Percentiles rank a stretch among this genome's conserved stretches.
Evolutionary conservation across 2,329 filamentous ascomycete species (phyloP).

Genomic region (Paracoccidioides brasiliensis): DNA sequence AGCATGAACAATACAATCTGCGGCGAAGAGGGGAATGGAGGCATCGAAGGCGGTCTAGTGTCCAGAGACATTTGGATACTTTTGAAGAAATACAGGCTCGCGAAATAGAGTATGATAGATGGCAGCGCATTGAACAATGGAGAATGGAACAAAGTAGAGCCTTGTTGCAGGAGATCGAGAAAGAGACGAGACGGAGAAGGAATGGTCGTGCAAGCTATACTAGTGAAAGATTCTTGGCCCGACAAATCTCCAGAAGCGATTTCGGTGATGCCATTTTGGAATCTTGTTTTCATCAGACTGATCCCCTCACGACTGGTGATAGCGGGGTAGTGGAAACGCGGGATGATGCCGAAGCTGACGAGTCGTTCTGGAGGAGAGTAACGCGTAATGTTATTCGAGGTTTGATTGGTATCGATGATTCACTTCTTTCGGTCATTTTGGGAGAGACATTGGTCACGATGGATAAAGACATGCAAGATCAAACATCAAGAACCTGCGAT

Average conservation of each 20-base stretch:
- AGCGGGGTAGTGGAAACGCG: conserved; percentile 36
- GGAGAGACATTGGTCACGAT: conserved; percentile 56
- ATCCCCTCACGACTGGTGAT: not conserved
- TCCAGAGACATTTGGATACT: conserved; percentile 44
- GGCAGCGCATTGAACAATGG: conserved; percentile 81
- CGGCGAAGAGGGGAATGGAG: conserved; percentile 41
- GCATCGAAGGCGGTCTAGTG: conserved; percentile 41
- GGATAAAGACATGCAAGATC: conserved; percentile 9
- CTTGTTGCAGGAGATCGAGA: conserved; percentile 77
- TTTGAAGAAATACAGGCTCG: conserved; percentile 44
- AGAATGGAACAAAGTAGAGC: conserved; percentile 77
- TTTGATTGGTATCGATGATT: conserved; percentile 81
- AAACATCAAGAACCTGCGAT: conserved; percentile 1
- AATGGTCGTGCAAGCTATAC: conserved; percentile 13
- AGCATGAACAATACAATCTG: conserved; percentile 76
- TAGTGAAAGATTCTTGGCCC: conserved; percentile 12
- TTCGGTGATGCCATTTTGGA: not conserved
- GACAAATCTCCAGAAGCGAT: conserved; percentile 8
- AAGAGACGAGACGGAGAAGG: conserved; percentile 53
- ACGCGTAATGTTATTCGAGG: conserved; percentile 79
- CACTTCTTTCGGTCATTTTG: conserved; percentile 70
- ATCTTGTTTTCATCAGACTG: conserved; percentile 4
- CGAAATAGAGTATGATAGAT: conserved; percentile 57
- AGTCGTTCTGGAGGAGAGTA: conserved; percentile 66
- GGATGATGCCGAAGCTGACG: conserved; percentile 40